These are phyloP conservation scores for Phaeophleospora eucalypticola DNA, from an alignment of 2,329 filamentous ascomycete species.

Conservation along the genomic window DNA sequence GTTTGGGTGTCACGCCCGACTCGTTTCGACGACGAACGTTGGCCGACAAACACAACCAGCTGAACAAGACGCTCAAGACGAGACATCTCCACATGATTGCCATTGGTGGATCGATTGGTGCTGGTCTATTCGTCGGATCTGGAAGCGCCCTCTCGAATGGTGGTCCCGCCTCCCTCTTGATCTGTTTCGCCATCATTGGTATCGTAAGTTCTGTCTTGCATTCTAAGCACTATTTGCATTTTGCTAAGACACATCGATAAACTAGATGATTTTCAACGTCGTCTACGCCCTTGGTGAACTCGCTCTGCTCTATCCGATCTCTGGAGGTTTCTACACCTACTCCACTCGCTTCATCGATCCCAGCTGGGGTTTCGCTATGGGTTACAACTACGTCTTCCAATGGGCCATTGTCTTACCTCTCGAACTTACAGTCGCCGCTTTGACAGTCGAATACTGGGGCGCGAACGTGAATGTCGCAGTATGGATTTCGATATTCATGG, in stretches of 20 bases:
- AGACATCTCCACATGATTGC: conserved; percentile 34
- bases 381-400: conserved; percentile 30
- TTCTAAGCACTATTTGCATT: neutral
- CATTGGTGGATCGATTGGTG: conserved; percentile 43
- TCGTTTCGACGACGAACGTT: conserved; percentile 29
- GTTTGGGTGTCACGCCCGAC: conserved; percentile 30
- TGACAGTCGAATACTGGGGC: conserved; percentile 27
- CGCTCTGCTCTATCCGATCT: conserved; percentile 40
- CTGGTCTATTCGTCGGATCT: conserved; percentile 53
- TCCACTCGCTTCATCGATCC: conserved; percentile 45
- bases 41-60: conserved; percentile 31
- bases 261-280: conserved; percentile 38
- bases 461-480: conserved; percentile 19
- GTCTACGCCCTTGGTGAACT: conserved; percentile 41
- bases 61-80: conserved; percentile 31
- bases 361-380: conserved; percentile 31
- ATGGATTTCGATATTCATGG: conserved; percentile 24
- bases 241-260: neutral
- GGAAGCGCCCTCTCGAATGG: conserved; percentile 46
- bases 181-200: conserved; percentile 32
- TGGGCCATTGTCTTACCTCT: conserved; percentile 27
- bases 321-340: conserved; percentile 40
- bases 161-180: conserved; percentile 43
- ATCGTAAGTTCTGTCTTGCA: conserved; percentile 19
- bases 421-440: conserved; percentile 24